Percentiles rank a stretch among this genome's conserved stretches.
Conservation (phyloP, 352 stramenopile genomes). For the Pythium brachiatum region DNA sequence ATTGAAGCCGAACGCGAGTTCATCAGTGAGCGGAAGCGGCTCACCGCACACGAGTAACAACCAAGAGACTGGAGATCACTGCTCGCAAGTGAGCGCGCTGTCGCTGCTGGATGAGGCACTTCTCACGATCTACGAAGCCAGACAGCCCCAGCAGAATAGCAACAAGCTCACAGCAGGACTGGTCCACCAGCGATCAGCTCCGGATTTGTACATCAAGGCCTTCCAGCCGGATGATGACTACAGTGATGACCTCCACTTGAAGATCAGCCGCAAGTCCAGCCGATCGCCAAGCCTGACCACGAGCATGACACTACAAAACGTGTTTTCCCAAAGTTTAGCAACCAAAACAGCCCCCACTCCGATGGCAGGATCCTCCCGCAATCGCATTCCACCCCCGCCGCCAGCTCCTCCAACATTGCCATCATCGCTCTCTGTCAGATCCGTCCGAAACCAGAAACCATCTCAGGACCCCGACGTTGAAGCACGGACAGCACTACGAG, state of each 20-base stretch:
- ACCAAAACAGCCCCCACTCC: background rate
- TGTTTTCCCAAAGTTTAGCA: conserved; percentile 16
- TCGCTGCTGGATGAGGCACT: conserved; percentile 54
- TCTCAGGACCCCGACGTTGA: conserved; percentile 31
- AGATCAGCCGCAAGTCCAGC: background rate
- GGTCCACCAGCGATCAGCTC: background rate
- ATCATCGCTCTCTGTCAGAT: background rate
- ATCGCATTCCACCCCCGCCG: background rate
- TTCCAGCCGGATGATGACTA: background rate
- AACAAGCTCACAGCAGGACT: background rate
- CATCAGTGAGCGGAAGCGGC: background rate
- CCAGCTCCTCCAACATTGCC: background rate
- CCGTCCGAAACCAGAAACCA: background rate
- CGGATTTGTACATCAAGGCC: background rate
- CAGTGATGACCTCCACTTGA: background rate
- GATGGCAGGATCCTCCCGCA: background rate
- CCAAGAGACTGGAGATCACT: background rate
- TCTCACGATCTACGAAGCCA: conserved; percentile 39
- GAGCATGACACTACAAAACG: conserved; percentile 7
- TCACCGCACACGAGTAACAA: background rate
- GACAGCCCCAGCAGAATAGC: background rate
- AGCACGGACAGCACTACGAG: conserved; percentile 36
- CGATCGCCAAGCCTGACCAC: background rate
- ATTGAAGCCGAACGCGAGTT: background rate
- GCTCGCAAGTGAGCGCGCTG: conserved; percentile 20